Base-by-base conservation (phyloP, 2,329 filamentous ascomycete genomes). In the Pseudopyrenochaeta lycopersici region DNA sequence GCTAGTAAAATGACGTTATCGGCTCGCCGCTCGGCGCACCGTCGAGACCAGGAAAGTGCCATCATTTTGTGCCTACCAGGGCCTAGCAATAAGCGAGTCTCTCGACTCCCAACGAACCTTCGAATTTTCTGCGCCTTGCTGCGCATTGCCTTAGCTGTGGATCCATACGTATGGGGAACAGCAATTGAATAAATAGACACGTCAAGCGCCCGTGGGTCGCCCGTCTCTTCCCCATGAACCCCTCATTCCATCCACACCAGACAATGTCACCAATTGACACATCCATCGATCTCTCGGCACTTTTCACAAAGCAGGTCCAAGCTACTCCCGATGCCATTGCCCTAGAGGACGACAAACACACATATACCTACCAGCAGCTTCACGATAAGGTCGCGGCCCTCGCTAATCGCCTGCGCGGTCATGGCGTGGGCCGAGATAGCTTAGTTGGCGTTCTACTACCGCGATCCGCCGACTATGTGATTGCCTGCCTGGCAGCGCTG, bases 381-480 rank as follows among this genome's bases (percentile, higher is more conserved):
- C 88, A 92, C 68, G 75, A 81, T 43, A 85, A 87, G 72, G 89
- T 90, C 40, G 83, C 83, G 53, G 77, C 78, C n/a, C 84, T 93
- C 51, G 84, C 89, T 50, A 78, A 81, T 64, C 84, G 83, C 40
- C 83, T 94, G 45, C 88, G 86, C 38, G 75, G 79, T 49, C 82
- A 88, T 76, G 88, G 89, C 38, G 90, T 93, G 49, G 84, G 85
- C 51, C 87, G 90, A 54, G 90, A 94, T 74, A 83, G 82, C 62
- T 82, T 92, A 15, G 90, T 93, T 29, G 90, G 90, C 47, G 87
- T 94, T 36, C 82, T 93, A 46, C 83, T 93, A 69, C 88, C 86
- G 50, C 86, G 90, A 49, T 91, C 89, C 71, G 89, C 89, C 43
- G 84, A 92, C 76, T 92, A 93, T 75, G 88, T 94, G 56, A 87